Conservation (phyloP, 1,284 basidiomycete genomes). For the Sanghuangporus weigelae region DNA sequence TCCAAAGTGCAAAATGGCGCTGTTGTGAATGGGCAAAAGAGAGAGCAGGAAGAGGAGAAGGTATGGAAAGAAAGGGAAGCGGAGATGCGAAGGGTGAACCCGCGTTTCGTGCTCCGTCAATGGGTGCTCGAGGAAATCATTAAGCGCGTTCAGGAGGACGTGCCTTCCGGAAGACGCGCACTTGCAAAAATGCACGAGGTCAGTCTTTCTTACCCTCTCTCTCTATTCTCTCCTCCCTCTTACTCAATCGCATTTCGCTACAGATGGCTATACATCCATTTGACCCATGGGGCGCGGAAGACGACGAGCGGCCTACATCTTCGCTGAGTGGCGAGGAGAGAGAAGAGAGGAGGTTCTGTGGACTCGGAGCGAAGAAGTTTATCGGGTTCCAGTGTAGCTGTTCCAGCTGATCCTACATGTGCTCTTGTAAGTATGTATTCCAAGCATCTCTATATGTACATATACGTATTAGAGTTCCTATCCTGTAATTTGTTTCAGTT, state of each 20-base stretch:
- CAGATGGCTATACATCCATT: slow-evolving; percentile 82
- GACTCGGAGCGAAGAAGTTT: slow-evolving; percentile 68
- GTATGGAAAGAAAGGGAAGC: slow-evolving; percentile 38
- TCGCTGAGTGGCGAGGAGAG: slow-evolving; percentile 51
- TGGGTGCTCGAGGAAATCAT: slow-evolving; percentile 93
- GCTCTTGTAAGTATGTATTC: background rate
- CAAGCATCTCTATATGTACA: too few relatives aligned
- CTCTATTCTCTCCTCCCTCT: background rate
- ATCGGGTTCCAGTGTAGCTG: slow-evolving; percentile 93
- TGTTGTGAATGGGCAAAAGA: slow-evolving; percentile 23
- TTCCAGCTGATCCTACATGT: slow-evolving; percentile 52
- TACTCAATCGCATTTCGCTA: slow-evolving; percentile 55
- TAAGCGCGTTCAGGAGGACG: slow-evolving; percentile 59
- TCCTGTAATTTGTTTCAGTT: background rate
- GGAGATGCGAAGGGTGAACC: slow-evolving; percentile 59
- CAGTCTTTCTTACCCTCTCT: slow-evolving; percentile 25
- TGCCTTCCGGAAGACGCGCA: slow-evolving; percentile 50
- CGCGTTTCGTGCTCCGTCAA: slow-evolving; percentile 85
- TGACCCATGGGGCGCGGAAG: slow-evolving; percentile 74
- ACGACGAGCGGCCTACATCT: slow-evolving; percentile 30
- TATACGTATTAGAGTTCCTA: background rate
- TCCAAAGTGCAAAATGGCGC: slow-evolving; percentile 9
- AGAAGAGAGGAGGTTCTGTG: slow-evolving; percentile 76
- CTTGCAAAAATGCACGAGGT: slow-evolving; percentile 75
- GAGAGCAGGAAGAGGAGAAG: slow-evolving; percentile 29